Base-by-base conservation (phyloP, 2,329 filamentous ascomycete species). In the Endoconidiophora laricicola region DNA sequence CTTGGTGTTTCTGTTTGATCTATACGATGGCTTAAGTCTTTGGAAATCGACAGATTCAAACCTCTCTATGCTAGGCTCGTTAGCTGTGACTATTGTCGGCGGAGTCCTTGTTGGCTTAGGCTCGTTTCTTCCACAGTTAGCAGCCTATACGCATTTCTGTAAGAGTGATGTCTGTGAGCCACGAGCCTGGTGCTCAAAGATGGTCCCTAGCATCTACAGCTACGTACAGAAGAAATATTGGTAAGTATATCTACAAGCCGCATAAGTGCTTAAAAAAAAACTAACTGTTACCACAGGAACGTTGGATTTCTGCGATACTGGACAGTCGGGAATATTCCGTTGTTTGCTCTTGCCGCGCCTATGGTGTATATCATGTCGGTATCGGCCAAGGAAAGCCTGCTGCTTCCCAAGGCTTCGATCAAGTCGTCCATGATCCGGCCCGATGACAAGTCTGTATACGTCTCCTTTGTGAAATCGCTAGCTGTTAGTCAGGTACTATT, bases 201-300 rank as follows among this genome's bases (percentile, higher is more conserved):
- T 66, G n/a, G 55, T 88, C 10, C 91, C 91, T 3, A 94, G 86
- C 61, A 88, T 98, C 54, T 96, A 94, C 65, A 73, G 78, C 0
- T 96, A 83, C 69, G 90, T 96, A 2, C 91, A 98, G 61, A 71
- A 72, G 43, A 71, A 84, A 58, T 96, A 98, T 64, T 98, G 91
- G 88, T 94, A 72, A 63, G 78, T 64, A 4, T 9, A 49, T 9
- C 4, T 46, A 42, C 22, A 48, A 50, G 29, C 37, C 46, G 57
- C 42, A 9, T n/a, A 46, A 29, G 37, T 22, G 14, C 22, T 9
- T 33, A 39, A 29, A 29, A 29, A 29, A 6, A n/a, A 14, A 24
- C 33, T 33, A 14, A 47, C 41, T 22, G 18, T 24, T 10, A 37
- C 14, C 18, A 49, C 54, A 94, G 88, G 91, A 80, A 90, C 58